These are phyloP conservation scores for Endogone sp. DNA, from an alignment of 192 early-diverging fungal species.

Conservation along the genomic window DNA sequence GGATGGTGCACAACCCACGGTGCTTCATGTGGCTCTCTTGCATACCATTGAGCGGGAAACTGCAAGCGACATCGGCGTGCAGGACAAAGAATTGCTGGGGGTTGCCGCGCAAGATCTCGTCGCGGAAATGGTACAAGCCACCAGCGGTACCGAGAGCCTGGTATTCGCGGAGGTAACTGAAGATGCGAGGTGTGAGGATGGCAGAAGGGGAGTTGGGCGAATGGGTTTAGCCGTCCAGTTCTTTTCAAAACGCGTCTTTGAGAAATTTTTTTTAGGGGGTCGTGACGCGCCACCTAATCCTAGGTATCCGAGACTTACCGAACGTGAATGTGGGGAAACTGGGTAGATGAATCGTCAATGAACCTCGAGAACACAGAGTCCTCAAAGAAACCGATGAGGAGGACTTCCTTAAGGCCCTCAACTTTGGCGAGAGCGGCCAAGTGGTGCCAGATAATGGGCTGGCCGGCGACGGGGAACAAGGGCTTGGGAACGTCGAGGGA, in stretches of 20 bases:
- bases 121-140: constrained; percentile 98
- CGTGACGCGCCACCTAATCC: neutral
- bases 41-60: constrained; percentile 89
- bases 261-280: too few relatives aligned
- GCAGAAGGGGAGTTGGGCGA: neutral
- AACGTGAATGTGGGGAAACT: constrained; percentile 84
- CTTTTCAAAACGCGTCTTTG: too few relatives aligned
- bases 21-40: constrained; percentile 79
- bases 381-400: constrained; percentile 97
- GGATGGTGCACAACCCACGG: constrained; percentile 81
- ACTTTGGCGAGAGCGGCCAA: constrained; percentile 88
- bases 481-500: constrained; percentile 96
- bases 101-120: constrained; percentile 89
- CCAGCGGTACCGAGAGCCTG: constrained; percentile 95
- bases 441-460: constrained; percentile 97
- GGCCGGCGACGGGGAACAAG: constrained; percentile 96
- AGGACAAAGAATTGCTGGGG: constrained; percentile 94
- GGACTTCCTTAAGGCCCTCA: constrained; percentile 86
- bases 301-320: constrained; percentile 51
- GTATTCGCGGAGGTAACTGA: constrained; percentile 96
- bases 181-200: neutral
- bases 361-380: constrained; percentile 89
- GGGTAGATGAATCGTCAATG: constrained; percentile 77
- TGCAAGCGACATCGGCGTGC: constrained; percentile 95
- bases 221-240: neutral